phyloP scores from a whole-genome alignment of 305 asterid genomes.

The Rubia balearica region DNA sequence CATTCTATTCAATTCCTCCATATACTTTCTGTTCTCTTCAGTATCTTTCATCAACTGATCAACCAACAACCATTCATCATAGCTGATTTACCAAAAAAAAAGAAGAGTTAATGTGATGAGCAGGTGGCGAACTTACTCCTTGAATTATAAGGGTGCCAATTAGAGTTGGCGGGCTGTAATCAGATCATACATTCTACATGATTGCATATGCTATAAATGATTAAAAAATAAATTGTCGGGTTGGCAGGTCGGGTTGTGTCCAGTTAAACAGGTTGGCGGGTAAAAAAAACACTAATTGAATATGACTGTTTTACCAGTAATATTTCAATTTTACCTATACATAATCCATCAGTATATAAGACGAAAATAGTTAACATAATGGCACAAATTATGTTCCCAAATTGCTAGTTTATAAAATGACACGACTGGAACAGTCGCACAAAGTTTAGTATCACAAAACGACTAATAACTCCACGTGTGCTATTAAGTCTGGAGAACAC shows the following conservation, averaged over 20 bases:
- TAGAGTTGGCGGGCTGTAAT: neutral
- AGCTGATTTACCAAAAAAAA: conserved; percentile 37
- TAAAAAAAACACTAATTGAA: neutral
- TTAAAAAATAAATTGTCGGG: neutral
- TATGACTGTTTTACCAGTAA: neutral
- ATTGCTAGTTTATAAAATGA: neutral
- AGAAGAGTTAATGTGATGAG: conserved; percentile 5
- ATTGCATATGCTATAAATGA: too few species aligned
- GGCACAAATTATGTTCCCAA: neutral
- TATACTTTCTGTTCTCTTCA: conserved; percentile 50
- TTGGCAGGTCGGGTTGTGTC: neutral
- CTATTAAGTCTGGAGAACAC: neutral
- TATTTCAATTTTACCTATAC: neutral
- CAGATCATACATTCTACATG: neutral
- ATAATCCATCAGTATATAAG: neutral
- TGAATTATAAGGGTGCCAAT: neutral
- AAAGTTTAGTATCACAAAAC: neutral
- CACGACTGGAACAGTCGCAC: too few species aligned
- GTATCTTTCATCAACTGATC: conserved; percentile 50
- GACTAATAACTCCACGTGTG: neutral
- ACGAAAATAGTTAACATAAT: neutral
- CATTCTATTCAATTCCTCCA: conserved; percentile 34
- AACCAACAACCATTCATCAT: conserved; percentile 80
- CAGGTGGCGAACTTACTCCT: neutral
- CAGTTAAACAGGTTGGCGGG: neutral